Conservation (phyloP, 1,284 basidiomycete genomes). For the Ceratobasidium sp. region DNA sequence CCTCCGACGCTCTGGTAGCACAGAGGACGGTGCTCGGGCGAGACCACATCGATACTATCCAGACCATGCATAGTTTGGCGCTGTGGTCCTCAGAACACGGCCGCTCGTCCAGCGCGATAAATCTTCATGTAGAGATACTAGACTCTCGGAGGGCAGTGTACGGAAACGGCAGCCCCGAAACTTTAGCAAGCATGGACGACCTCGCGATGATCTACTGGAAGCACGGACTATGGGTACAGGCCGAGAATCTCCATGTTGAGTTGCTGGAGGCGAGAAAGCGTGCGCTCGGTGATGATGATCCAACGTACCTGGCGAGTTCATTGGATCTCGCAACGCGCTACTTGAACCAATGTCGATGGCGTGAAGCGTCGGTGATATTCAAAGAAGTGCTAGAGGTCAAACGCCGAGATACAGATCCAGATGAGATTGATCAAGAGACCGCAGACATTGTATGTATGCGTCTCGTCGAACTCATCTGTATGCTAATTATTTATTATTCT, state of each 20-base stretch:
- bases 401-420: too few relatives aligned
- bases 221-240: conserved; percentile 1
- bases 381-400: too few relatives aligned
- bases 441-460: too few relatives aligned
- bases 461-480: too few relatives aligned
- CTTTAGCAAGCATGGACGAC: background rate
- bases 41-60: background rate
- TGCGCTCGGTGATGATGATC: background rate
- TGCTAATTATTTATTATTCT: too few relatives aligned
- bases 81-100: background rate
- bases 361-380: too few relatives aligned
- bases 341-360: too few relatives aligned
- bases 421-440: too few relatives aligned
- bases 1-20: background rate
- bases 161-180: conserved; percentile 1
- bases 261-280: conserved; percentile 1
- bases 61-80: background rate
- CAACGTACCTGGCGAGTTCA: too few relatives aligned
- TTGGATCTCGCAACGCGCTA: too few relatives aligned
- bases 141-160: background rate
- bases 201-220: background rate
- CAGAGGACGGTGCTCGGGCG: background rate
- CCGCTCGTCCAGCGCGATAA: background rate
- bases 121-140: background rate
- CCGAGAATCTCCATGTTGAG: background rate